Evolutionary conservation across 2,329 filamentous ascomycete genomes (phyloP), one percentile per base, ranked within the genome.

Genomic region (Fusarium staphyleae): DNA sequence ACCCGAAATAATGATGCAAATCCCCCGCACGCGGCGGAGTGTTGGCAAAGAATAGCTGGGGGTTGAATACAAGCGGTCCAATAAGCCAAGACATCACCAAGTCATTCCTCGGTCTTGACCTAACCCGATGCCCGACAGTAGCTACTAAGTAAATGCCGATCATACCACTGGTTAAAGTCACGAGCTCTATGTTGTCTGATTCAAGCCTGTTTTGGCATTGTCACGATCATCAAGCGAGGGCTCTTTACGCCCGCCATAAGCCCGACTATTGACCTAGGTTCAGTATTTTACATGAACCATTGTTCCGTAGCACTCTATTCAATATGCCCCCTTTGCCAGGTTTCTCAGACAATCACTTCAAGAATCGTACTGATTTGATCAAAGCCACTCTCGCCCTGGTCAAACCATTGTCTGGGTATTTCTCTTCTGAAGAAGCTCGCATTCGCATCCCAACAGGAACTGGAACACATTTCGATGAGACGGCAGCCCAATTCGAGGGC

Each of bases 401-500:
- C 0, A 52, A 42, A 6, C 75, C 75, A 0, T 62, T 77, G 1
- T 40, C 57, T 0, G 46, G 46, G 3, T 72, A 74, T 59, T 71
- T 71, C 39, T 78, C 75, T 0, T 52, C 66, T 1, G 60, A 45
- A 0, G 64, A 69, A 10, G 75, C 72, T 3, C 69, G 75, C 1
- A 70, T 79, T 8, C 67, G 68, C 8, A 40, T 79, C 2, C 70
- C 75, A 0, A 52, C 71, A 1, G 66, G 67, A 0, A 77, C 77
- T 1, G 77, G 66, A 2, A 69, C 76, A 0, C 71, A 74, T 32
- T 80, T 80, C 33, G 75, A 77, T 48, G 77, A 79, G 39, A 63
- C 62, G 0, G 75, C 78, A 1, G 78, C 77, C 1, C 75, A 79
- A 51, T 63, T 80, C 0, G 77, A 80, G 42, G 78, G 78, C 0